phyloP scores from a whole-genome alignment of 2,329 filamentous ascomycete genomes.

The Microcera coccophila region DNA sequence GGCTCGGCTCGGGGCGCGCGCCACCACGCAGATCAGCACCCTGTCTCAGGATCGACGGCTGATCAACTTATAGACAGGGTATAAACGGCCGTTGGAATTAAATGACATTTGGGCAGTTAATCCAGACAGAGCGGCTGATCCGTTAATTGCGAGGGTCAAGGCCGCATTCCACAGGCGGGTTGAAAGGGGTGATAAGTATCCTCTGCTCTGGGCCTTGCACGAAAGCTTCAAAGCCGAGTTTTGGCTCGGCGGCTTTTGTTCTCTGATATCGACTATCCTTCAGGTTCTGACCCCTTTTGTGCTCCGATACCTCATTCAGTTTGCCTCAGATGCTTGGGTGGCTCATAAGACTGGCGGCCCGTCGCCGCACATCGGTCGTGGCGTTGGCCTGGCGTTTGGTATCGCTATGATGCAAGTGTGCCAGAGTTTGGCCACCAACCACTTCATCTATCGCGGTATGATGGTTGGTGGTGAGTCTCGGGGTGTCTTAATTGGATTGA shows the following conservation, averaged over 20 bases:
- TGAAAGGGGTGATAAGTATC: constrained; percentile 64
- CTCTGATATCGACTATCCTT: constrained; percentile 67
- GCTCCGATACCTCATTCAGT: constrained; percentile 80
- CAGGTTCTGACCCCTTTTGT: constrained; percentile 83
- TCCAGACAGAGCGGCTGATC: constrained; percentile 68
- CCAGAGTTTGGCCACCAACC: constrained; percentile 77
- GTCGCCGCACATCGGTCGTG: constrained; percentile 66
- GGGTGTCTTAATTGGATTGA: constrained; percentile 75
- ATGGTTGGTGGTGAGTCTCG: constrained; percentile 81
- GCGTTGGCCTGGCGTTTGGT: constrained; percentile 78
- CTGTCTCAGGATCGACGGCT: constrained; percentile 9
- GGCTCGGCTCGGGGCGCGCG: background rate
- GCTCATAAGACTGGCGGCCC: constrained; percentile 51
- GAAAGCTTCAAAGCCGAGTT: constrained; percentile 86
- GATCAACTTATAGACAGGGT: constrained; percentile 59
- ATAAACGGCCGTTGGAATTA: constrained; percentile 74
- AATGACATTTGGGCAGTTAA: constrained; percentile 90
- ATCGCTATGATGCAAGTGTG: constrained; percentile 81
- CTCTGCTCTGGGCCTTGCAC: constrained; percentile 75
- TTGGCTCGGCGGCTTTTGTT: constrained; percentile 74
- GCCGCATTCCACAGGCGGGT: constrained; percentile 66
- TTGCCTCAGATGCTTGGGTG: constrained; percentile 73
- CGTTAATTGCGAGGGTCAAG: constrained; percentile 63
- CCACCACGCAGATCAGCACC: background rate
- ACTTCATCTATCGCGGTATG: constrained; percentile 92